Base-by-base conservation (phyloP, 495 filamentous ascomycete species). In the Lepraria neglecta region DNA sequence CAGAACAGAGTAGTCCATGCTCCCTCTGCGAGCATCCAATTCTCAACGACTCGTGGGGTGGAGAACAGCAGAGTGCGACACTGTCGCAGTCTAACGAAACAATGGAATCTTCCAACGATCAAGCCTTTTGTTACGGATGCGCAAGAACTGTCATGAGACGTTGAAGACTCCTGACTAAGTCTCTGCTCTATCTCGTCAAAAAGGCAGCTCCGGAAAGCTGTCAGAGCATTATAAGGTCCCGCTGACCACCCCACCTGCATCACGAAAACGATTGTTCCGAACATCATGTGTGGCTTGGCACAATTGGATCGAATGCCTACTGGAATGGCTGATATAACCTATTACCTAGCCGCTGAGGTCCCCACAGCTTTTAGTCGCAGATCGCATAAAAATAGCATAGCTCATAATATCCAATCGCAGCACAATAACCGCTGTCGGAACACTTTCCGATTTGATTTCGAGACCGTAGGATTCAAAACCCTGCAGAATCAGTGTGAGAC, bases 51-150 rank as follows among this genome's bases (percentile, higher is more conserved):
- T 69, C 66, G 6, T 75, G 73, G 64, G 73, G 70, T 48, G 74
- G 71, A 7, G 75, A 74, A 62, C 72, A 77, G 53, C 31, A 38
- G 27, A 43, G 42, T n/a, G 30, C n/a, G 19, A 55, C 28, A 19
- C 3, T 9, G 17, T 33, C 54, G n/a, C 51, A 47, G 7, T 11
- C 19, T 10, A 21, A 7, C 1, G 1, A 55, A 27, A 12, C 19
- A 44, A 44, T 19, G 24, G 6, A 11, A n/a, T 50, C 33, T 0
- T 15, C 9, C 24, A 30, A 64, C n/a, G 59, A 53, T 47, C 63
- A 68, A 56, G 61, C 70, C 48, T 73, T 84, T 55, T 86, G 83
- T 66, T 85, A 85, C 70, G 82, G 81, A 31, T 86, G 83, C 65
- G 74, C 77, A 51, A 76, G 83, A 67, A 83, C 80, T 43, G 35